Conservation (phyloP, 495 filamentous ascomycete species). For the Sordaria brevicollis region DNA sequence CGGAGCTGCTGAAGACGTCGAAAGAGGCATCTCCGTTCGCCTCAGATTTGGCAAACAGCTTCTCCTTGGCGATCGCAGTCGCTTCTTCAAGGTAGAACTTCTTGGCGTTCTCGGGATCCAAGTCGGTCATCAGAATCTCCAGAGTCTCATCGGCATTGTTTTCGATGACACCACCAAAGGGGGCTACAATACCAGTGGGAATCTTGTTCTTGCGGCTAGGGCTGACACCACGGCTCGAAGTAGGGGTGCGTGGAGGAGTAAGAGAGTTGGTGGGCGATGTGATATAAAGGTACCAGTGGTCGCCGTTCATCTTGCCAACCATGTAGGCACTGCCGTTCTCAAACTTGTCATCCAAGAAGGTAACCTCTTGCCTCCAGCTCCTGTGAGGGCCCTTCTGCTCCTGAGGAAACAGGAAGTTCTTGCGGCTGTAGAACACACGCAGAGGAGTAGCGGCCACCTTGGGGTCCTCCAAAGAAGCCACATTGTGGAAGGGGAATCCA, state of each 20-base stretch:
- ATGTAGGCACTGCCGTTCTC: slow-evolving; percentile 93
- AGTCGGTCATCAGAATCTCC: slow-evolving; percentile 96
- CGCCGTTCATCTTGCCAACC: slow-evolving; percentile 99
- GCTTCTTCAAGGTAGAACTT: slow-evolving; percentile 95
- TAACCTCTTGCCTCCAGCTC: slow-evolving; percentile 95
- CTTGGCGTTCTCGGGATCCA: slow-evolving; percentile 85
- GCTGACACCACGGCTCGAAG: slow-evolving; percentile 12
- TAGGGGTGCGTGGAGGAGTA: slow-evolving; percentile 75
- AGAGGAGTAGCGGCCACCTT: slow-evolving; percentile 73
- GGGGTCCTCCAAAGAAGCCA: slow-evolving; percentile 41
- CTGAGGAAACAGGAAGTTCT: slow-evolving; percentile 96
- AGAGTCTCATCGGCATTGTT: slow-evolving; percentile 72
- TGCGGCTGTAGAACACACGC: slow-evolving; percentile 96
- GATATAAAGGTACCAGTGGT: slow-evolving; percentile 98
- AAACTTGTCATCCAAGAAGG: slow-evolving; percentile 81
- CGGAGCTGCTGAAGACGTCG: slow-evolving; percentile 71
- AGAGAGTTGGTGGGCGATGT: slow-evolving; percentile 72
- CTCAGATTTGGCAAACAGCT: slow-evolving; percentile 52
- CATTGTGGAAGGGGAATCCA: slow-evolving; percentile 62
- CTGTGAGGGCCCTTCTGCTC: slow-evolving; percentile 90
- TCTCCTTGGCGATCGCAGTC: slow-evolving; percentile 76
- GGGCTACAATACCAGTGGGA: slow-evolving; percentile 60
- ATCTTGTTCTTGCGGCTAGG: slow-evolving; percentile 31
- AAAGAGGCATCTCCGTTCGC: slow-evolving; percentile 43
- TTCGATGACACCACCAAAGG: slow-evolving; percentile 32